These are phyloP conservation scores for Larix kaempferi DNA, from an alignment of 75 land plant species.

Conservation along the genomic window DNA sequence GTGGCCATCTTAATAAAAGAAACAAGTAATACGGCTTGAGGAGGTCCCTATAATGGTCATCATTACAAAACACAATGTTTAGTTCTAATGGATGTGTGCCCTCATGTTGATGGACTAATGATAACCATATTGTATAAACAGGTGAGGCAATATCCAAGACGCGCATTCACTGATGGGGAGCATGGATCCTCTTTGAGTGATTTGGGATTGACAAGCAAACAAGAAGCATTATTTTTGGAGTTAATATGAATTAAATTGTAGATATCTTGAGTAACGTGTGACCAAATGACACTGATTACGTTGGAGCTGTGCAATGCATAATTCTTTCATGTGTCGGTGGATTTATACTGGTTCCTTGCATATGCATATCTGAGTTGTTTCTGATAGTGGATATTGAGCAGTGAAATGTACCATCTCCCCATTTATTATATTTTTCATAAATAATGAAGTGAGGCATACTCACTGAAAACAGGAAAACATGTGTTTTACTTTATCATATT, in stretches of 20 bases:
- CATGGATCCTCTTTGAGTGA: constrained; percentile 45
- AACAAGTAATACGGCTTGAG: background rate
- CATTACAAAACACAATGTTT: background rate
- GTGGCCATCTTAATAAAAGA: background rate
- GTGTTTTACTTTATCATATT: background rate
- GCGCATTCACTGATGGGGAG: constrained; percentile 75
- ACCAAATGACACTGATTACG: background rate
- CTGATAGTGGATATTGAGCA: background rate
- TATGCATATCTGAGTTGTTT: background rate
- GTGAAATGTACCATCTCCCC: background rate
- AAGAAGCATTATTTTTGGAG: constrained; percentile 87
- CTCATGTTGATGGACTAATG: background rate
- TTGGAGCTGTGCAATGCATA: constrained; percentile 2
- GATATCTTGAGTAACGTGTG: background rate
- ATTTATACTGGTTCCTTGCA: constrained; percentile 4
- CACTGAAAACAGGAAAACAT: background rate
- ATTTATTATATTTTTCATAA: constrained; percentile 9
- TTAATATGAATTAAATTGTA: constrained; percentile 21
- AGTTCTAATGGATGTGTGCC: background rate
- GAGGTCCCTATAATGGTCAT: background rate
- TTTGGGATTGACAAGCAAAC: constrained; percentile 79
- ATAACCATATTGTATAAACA: constrained; percentile 17
- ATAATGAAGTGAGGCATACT: constrained; percentile 11
- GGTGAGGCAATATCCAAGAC: constrained; percentile 89
- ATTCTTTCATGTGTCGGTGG: constrained; percentile 5